Evolutionary conservation across 306 rosid species (phyloP).

Genomic region (Cicer judaicum): DNA sequence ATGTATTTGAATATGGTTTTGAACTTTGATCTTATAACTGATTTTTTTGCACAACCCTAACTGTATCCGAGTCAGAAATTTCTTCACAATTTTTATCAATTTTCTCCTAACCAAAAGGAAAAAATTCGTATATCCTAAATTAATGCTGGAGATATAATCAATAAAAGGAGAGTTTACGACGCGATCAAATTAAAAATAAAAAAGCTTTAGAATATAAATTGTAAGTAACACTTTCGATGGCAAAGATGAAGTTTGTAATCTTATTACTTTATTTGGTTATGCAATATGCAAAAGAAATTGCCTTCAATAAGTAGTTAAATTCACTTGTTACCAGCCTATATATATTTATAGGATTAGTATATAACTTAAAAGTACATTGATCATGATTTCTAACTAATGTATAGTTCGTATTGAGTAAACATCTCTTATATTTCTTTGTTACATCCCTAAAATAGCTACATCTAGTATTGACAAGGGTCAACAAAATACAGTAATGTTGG

Average conservation of each 20-base stretch:
- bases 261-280: conserved; percentile 30
- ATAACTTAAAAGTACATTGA: neutral
- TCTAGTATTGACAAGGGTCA: conserved; percentile 2
- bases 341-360: neutral
- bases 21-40: too few species aligned
- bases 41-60: too few species aligned
- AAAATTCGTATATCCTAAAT: too few species aligned
- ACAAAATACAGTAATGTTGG: neutral
- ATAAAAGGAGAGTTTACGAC: too few species aligned
- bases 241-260: conserved; percentile 28
- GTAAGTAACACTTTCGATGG: neutral
- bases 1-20: too few species aligned
- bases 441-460: conserved; percentile 26
- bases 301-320: conserved; percentile 39
- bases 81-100: too few species aligned
- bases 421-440: conserved; percentile 14
- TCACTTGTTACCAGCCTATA: conserved; percentile 32
- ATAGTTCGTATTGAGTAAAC: conserved; percentile 8
- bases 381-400: conserved; percentile 22
- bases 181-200: neutral
- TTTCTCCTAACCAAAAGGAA: too few species aligned
- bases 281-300: conserved; percentile 34
- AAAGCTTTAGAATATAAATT: neutral
- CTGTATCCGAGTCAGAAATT: too few species aligned
- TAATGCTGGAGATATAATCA: too few species aligned